Evolutionary conservation across 495 filamentous ascomycete species (phyloP), one percentile per base, ranked within the genome.

Genomic region (Letharia columbiana): DNA sequence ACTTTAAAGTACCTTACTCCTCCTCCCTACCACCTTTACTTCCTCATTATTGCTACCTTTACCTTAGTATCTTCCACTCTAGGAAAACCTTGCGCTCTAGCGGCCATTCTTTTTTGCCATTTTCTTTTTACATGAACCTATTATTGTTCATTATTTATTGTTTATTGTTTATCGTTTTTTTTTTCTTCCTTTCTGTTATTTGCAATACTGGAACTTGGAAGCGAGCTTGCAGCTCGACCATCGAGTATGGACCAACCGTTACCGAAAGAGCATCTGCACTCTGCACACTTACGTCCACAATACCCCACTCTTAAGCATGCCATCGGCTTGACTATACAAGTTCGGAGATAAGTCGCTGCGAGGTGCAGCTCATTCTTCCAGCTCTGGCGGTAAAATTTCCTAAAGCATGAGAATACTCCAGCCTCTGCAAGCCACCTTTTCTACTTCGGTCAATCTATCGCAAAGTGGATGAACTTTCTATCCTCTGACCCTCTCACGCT

Each of bases 201-300:
- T 57, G 54, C 54, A 57, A 57, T 57, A 8, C 31, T 57, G 33
- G 33, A 8, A 20, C 31, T 37, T 57, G 54, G 54, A 57, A 57
- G 54, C 54, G 54, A 57, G 8, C 18, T 5, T 57, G 31, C 54
- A 57, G 20, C 5, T 37, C 1, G 3, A 7, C 13, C 31, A 3
- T 37, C 33, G 13, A 37, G 3, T 9, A 4, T 17, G 2, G 8
- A 20, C 33, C 54, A 56, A 56, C 15, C 31, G 31, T 56, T 33
- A 13, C 52, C 8, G 49, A 31, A 33, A 15, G 1, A 28, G 15
- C 54, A 37, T 57, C 54, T 57, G 54, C 54, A 57, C 54, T 35
- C 17, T 37, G 33, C 33, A 39, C 54, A 37, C 8, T 20, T 6
- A 57, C 33, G 54, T 17, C 37, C 15, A 37, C 33, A 18, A 9